Evolutionary conservation across 1,284 basidiomycete genomes (phyloP), one percentile per base, ranked within the genome.

Genomic region (Trichosporon sp.): DNA sequence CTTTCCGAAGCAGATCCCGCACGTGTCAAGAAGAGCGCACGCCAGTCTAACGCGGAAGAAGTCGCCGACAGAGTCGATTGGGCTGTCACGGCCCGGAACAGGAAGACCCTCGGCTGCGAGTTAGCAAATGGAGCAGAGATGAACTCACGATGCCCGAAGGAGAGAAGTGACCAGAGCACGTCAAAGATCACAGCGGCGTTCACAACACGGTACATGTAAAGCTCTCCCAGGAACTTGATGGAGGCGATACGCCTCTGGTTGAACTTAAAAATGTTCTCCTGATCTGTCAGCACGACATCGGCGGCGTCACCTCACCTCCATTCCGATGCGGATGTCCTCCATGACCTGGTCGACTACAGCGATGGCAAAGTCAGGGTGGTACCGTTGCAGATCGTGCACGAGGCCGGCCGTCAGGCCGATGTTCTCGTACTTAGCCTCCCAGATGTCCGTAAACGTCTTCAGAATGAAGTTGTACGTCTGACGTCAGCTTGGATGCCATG

Each of bases 1-100:
- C 58, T 91, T 89, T 80, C 97, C 95, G 81, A 99, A 98, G 83
- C 95, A 98, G 86, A 93, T 92, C n/a, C 95, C 97, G 80, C 95
- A 97, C 0, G 95, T 94, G 79, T 98, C 95, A 25, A 99, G 86
- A 58, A 99, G 85, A 7, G 92, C 91, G 78, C 97, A 99, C 60
- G 96, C 89, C 67, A 99, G 86, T 11, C 97, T 88, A 65, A 99
- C 84, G 27, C 97, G 90, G 87, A 99, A 99, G 82, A 92, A 98
- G 81, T 99, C 97, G 80, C 97, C 92, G 0, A 92, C 92, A 84
- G 92, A 91, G 82, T 99, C 97, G 66, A 97, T 86, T 0, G 89
- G 84, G 72, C 89, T 91, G 5, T 87, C 81, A 70, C 92, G 89
- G 53, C 89, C 88, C 0, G 94, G 95, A n/a, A 92, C 80, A 2